Conservation (phyloP, 495 filamentous ascomycete genomes). For the Talaromyces trachyspermus region DNA sequence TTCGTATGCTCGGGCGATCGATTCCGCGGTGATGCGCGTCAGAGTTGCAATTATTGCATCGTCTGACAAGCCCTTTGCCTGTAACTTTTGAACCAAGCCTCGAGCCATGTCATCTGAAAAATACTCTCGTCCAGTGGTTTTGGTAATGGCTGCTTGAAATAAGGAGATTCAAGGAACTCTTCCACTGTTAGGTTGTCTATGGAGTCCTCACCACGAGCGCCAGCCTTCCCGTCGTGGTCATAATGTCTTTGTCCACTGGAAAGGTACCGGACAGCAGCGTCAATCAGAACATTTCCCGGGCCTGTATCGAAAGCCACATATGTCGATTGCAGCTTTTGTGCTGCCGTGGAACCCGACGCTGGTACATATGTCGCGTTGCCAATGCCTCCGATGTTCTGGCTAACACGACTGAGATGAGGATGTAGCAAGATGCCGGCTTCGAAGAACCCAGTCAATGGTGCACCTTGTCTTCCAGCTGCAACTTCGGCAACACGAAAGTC, state of each 20-base stretch:
- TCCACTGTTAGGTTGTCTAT: conserved; percentile 48
- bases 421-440: conserved; percentile 48
- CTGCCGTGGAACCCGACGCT: conserved; percentile 35
- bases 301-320: conserved; percentile 47
- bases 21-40: conserved; percentile 49
- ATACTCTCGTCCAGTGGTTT: conserved; percentile 52
- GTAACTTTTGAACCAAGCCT: conserved; percentile 38
- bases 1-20: conserved; percentile 48
- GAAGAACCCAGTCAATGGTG: conserved; percentile 38
- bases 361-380: conserved; percentile 55
- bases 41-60: conserved; percentile 49
- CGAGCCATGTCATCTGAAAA: conserved; percentile 47
- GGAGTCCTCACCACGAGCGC: conserved; percentile 40
- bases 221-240: conserved; percentile 44
- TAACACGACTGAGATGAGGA: conserved; percentile 47
- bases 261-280: conserved; percentile 30
- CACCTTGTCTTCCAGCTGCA: conserved; percentile 38
- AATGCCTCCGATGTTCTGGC: conserved; percentile 55
- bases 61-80: conserved; percentile 31
- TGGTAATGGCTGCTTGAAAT: conserved; percentile 45
- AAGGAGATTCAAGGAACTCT: conserved; percentile 41
- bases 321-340: conserved; percentile 8
- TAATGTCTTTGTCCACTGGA: conserved; percentile 26
- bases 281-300: conserved; percentile 35
- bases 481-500: conserved; percentile 40